Evolutionary conservation across 2,329 filamentous ascomycete species (phyloP).

Genomic region (Alternaria novae-zelandiae): DNA sequence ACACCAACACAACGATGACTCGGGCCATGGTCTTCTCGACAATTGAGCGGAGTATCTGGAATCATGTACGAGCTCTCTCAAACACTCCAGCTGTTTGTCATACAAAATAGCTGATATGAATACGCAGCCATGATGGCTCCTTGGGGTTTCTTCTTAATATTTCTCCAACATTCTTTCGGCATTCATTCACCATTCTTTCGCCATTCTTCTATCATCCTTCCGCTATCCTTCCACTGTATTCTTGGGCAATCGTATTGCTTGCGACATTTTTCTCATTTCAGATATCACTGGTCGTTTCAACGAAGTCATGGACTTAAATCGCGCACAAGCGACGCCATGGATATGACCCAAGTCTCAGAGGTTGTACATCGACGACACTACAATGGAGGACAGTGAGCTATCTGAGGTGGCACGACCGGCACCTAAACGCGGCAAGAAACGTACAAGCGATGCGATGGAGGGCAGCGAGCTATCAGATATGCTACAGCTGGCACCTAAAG

Average conservation of each 20-base stretch:
- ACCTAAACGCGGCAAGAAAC: slow-evolving; percentile 17
- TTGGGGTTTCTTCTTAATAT: background rate
- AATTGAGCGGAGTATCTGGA: no score
- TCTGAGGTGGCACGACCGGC: background rate
- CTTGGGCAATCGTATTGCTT: background rate
- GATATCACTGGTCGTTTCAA: background rate
- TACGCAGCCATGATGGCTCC: no score
- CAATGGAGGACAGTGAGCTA: no score
- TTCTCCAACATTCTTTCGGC: background rate
- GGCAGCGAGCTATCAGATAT: no score
- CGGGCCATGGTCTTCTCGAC: no score
- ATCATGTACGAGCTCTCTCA: no score
- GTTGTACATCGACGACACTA: background rate
- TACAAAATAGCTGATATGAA: no score
- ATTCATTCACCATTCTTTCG: background rate
- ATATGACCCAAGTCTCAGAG: background rate
- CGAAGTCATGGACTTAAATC: background rate
- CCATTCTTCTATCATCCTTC: background rate
- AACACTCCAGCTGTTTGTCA: no score
- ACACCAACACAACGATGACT: no score
- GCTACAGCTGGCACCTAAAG: no score
- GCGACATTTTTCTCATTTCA: background rate
- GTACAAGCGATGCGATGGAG: slow-evolving; percentile 8
- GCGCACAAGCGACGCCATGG: background rate
- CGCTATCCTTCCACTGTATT: background rate